Conservation (phyloP, 2,329 filamentous ascomycete genomes). For the Achaetomium macrosporum region DNA sequence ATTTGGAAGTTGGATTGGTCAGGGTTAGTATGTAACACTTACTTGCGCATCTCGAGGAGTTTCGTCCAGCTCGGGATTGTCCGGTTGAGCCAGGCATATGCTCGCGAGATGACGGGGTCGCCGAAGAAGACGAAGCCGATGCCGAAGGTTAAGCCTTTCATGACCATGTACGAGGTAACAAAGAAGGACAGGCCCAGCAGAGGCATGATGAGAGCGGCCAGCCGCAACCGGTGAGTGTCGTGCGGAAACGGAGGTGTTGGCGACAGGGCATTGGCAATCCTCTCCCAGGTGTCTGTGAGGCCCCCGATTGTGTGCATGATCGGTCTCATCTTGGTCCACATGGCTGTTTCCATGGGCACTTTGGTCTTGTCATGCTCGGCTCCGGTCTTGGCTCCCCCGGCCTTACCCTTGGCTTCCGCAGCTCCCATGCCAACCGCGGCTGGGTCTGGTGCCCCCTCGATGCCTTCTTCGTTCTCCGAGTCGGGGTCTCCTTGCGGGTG, state of each 20-base stretch:
- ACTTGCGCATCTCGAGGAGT: slow-evolving; percentile 64
- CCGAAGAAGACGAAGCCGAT: slow-evolving; percentile 75
- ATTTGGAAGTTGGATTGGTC: no score
- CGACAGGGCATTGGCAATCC: slow-evolving; percentile 52
- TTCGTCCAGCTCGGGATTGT: slow-evolving; percentile 67
- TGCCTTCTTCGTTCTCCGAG: slow-evolving; percentile 36
- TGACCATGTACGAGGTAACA: slow-evolving; percentile 51
- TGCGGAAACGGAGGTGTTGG: slow-evolving; percentile 57
- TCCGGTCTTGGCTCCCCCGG: slow-evolving; percentile 42
- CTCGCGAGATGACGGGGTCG: slow-evolving; percentile 62
- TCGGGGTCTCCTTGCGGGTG: slow-evolving; percentile 61
- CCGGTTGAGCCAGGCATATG: slow-evolving; percentile 53
- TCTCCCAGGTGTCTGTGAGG: slow-evolving; percentile 46
- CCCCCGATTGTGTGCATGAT: slow-evolving; percentile 56
- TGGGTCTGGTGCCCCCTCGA: slow-evolving; percentile 29
- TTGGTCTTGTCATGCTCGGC: slow-evolving; percentile 68
- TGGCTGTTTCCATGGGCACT: slow-evolving; percentile 66
- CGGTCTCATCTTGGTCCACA: slow-evolving; percentile 71
- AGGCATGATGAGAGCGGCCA: slow-evolving; percentile 49
- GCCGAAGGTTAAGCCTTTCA: slow-evolving; percentile 61
- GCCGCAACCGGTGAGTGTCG: slow-evolving; percentile 45
- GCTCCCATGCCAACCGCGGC: slow-evolving; percentile 34
- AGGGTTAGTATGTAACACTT: no score
- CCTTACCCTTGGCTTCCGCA: slow-evolving; percentile 37
- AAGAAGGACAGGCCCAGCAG: slow-evolving; percentile 48